Percentiles rank a stretch among this genome's conserved stretches.
These are phyloP conservation scores for Saccharomyces hybrid DNA, from an alignment of 1,139 yeast genomes.

Conservation along the genomic window DNA sequence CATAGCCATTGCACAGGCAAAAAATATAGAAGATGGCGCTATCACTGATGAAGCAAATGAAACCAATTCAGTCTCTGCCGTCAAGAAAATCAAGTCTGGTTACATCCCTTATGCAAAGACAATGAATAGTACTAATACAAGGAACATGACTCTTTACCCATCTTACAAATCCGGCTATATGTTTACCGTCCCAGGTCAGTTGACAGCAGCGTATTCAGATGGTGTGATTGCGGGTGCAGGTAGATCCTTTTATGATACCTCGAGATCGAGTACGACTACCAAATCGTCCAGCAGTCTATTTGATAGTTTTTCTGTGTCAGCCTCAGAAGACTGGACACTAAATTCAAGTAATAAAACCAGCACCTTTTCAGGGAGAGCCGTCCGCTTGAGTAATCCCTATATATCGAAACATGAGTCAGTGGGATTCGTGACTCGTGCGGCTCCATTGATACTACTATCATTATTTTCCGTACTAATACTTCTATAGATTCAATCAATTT, in stretches of 20 bases:
- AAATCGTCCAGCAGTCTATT: slow-evolving; percentile 8
- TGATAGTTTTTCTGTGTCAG: slow-evolving; percentile 8
- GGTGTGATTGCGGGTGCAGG: slow-evolving; percentile 26
- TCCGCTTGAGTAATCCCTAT: neutral
- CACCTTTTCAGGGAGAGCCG: neutral
- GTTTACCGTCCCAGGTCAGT: slow-evolving; percentile 22
- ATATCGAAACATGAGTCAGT: neutral
- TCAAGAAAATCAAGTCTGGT: slow-evolving; percentile 36
- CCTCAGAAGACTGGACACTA: neutral
- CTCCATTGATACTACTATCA: neutral
- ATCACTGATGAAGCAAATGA: neutral
- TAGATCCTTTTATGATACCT: slow-evolving; percentile 26
- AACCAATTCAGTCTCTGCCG: slow-evolving; percentile 6
- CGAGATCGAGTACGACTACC: slow-evolving; percentile 16
- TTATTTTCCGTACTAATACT: neutral
- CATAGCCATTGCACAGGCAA: slow-evolving; percentile 50
- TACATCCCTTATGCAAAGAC: slow-evolving; percentile 43
- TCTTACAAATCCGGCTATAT: slow-evolving; percentile 11
- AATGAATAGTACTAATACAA: slow-evolving; percentile 30
- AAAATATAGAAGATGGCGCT: neutral
- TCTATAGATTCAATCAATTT: neutral
- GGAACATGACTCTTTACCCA: slow-evolving; percentile 30
- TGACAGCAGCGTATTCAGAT: slow-evolving; percentile 26
- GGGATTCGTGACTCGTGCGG: neutral
- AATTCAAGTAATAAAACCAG: neutral